These are phyloP conservation scores for Heterobasidion occidentale DNA, from an alignment of 1,284 basidiomycete genomes.

Conservation along the genomic window DNA sequence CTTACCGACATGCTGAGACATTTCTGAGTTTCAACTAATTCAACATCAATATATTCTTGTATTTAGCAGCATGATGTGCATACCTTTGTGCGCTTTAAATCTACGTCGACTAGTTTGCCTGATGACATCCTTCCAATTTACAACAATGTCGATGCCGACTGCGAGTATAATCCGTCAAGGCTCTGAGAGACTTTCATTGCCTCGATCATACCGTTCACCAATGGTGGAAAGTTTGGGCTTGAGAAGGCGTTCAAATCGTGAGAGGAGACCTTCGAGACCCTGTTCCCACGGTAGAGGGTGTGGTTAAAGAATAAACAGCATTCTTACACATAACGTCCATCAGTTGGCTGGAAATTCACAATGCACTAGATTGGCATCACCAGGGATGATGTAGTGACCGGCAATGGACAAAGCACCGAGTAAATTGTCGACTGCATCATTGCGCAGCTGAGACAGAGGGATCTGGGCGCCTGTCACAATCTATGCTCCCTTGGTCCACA, in stretches of 20 bases:
- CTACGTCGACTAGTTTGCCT: constrained; percentile 68
- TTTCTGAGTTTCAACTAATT: constrained; percentile 34
- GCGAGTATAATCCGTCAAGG: neutral
- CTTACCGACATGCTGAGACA: constrained; percentile 73
- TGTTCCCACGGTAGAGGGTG: constrained; percentile 79
- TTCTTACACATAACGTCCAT: constrained; percentile 33
- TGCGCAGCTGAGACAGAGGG: constrained; percentile 80
- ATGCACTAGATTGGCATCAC: constrained; percentile 28
- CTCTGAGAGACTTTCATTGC: neutral
- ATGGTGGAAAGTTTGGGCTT: constrained; percentile 79
- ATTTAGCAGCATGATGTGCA: constrained; percentile 8
- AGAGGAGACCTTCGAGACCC: constrained; percentile 80
- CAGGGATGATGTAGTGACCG: constrained; percentile 86
- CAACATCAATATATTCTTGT: constrained; percentile 7
- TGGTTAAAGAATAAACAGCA: constrained; percentile 87
- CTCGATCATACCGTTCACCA: constrained; percentile 63
- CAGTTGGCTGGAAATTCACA: neutral
- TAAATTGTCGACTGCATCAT: constrained; percentile 86
- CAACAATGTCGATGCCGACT: constrained; percentile 86
- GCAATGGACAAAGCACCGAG: constrained; percentile 85
- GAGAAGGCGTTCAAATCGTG: constrained; percentile 83
- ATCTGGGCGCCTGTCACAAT: constrained; percentile 92
- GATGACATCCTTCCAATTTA: constrained; percentile 82
- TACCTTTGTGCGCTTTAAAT: constrained; percentile 78
- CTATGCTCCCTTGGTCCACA: constrained; percentile 21